Base-by-base conservation (phyloP, 2,329 filamentous ascomycete species). In the Colletotrichum plurivorum region DNA sequence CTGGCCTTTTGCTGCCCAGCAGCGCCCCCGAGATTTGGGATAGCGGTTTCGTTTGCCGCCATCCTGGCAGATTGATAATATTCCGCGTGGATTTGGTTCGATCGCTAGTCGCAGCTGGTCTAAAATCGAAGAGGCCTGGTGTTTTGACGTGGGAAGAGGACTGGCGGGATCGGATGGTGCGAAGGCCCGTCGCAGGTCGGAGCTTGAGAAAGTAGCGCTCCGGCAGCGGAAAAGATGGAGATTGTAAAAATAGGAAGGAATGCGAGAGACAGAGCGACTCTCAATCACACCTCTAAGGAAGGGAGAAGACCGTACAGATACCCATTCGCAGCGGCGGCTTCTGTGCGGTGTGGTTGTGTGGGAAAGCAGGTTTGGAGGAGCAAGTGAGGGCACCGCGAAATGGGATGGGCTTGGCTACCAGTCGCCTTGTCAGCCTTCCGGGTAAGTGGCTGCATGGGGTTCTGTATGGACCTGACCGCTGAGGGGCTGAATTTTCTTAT, bases 21-120 rank as follows among this genome's bases (percentile, higher is more conserved):
- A 22, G 58, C 52, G 71, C 74, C 78, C 66, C 75, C 75, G 61
- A 79, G 69, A 63, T 56, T 69, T 49, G 76, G 74, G 54, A 78
- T 65, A 68, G 76, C 75, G 62, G 76, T 76, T 67, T 83, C 80
- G 73, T 77, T 83, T 51, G 81, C 76, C 62, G 81, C 81, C 82
- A 84, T 84, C 73, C 59, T 70, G 67, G 18, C 12, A 25, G 13
- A 22, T 22, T 54, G 9, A 60, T 25, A 45, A 63, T 53, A 48
- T 49, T 16, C 15, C 43, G 55, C 15, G 55, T 16, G 15, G 20
- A 4, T n/a, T 18, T 13, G n/a, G 36, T 43, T 63, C 27, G 61
- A n/a, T 55, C n/a, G 22, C 22, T 25, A 36, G 27, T 20, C 16
- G 20, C 4, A 36, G 27, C 31, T 36, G 10, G 31, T 36, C 8